phyloP scores from a whole-genome alignment of 2,329 filamentous ascomycete species.

The Triangularia verruculosa region DNA sequence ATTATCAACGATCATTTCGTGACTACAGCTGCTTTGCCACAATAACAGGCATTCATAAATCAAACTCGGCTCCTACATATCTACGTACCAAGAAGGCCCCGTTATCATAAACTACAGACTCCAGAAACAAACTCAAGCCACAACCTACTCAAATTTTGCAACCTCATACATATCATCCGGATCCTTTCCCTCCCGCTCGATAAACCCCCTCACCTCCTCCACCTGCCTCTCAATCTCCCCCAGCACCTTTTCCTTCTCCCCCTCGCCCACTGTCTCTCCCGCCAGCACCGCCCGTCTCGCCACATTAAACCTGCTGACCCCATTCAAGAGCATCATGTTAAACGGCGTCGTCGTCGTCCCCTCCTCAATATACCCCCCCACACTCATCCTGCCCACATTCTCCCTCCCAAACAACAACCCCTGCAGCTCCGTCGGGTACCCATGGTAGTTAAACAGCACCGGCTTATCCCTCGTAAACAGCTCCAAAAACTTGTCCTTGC shows the following conservation, averaged over 20 bases:
- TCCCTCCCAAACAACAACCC: slow-evolving; percentile 59
- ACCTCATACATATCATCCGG: slow-evolving; percentile 45
- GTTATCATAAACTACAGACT: no score
- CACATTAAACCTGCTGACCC: slow-evolving; percentile 58
- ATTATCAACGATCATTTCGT: no score
- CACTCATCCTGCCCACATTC: slow-evolving; percentile 48
- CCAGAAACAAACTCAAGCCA: no score
- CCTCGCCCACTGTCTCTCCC: slow-evolving; percentile 45
- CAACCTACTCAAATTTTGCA: slow-evolving; percentile 37
- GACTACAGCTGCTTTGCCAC: no score
- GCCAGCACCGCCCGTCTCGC: slow-evolving; percentile 52
- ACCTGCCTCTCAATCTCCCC: slow-evolving; percentile 48
- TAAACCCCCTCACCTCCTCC: slow-evolving; percentile 50
- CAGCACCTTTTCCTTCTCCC: slow-evolving; percentile 43
- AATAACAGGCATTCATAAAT: no score
- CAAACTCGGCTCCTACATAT: no score
- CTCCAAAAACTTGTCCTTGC: slow-evolving; percentile 47
- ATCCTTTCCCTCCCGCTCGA: slow-evolving; percentile 52
- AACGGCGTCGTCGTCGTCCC: slow-evolving; percentile 66
- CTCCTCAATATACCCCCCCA: slow-evolving; percentile 62
- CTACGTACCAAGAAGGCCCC: no score
- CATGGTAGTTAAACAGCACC: slow-evolving; percentile 66
- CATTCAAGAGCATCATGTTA: slow-evolving; percentile 66
- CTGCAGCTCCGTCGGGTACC: slow-evolving; percentile 59
- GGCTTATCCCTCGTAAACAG: slow-evolving; percentile 56